Conservation (phyloP, 192 early-diverging fungal genomes). For the Geranomyces michiganensis region DNA sequence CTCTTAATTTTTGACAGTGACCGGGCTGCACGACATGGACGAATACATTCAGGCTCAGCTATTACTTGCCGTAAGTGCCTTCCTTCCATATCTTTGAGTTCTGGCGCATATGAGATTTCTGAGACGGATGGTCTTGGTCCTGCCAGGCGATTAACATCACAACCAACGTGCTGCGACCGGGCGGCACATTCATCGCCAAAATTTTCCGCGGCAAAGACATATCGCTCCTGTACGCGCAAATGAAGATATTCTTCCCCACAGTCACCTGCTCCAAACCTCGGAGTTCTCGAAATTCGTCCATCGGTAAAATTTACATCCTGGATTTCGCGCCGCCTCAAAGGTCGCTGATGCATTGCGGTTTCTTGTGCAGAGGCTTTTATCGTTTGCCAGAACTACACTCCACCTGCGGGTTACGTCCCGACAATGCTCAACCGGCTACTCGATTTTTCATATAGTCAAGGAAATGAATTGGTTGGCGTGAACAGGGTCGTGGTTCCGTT, state of each 20-base stretch:
- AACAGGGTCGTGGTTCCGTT: slow-evolving; percentile 87
- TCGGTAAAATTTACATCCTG: slow-evolving; percentile 9
- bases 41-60: slow-evolving; percentile 99
- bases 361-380: slow-evolving; percentile 78
- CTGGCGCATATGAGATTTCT: neutral
- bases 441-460: slow-evolving; percentile 73
- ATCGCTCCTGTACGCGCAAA: slow-evolving; percentile 85
- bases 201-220: slow-evolving; percentile 97
- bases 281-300: slow-evolving; percentile 91
- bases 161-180: slow-evolving; percentile 83
- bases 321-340: neutral
- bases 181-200: slow-evolving; percentile 97
- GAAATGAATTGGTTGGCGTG: slow-evolving; percentile 66
- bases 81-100: neutral
- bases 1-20: slow-evolving; percentile 56
- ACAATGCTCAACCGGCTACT: slow-evolving; percentile 90
- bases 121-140: neutral
- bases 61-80: slow-evolving; percentile 67
- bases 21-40: slow-evolving; percentile 97
- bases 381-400: slow-evolving; percentile 87
- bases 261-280: slow-evolving; percentile 94
- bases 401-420: slow-evolving; percentile 81
- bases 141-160: slow-evolving; percentile 90
- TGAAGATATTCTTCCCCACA: slow-evolving; percentile 86
- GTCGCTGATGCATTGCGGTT: neutral